A percentile compares a stretch with the other conserved stretches of the same genome.
phyloP scores from a whole-genome alignment of 1,284 basidiomycete species.

The Peniophora sp. region DNA sequence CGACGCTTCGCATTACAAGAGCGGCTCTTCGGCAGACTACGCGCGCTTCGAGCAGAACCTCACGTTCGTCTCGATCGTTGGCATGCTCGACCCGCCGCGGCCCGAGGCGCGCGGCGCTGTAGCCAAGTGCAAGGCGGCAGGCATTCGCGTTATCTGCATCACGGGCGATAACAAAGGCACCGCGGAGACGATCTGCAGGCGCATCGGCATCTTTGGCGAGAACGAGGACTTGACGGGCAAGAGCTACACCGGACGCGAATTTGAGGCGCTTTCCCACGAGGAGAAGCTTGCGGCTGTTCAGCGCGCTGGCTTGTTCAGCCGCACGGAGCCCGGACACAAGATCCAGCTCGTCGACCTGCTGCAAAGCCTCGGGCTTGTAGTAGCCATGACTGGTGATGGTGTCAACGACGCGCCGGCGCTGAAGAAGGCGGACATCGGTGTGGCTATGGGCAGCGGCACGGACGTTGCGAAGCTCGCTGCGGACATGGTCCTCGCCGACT shows the following conservation, averaged over 20 bases:
- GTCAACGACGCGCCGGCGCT: conserved; percentile 97
- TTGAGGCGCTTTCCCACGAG: conserved; percentile 74
- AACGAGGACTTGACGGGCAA: conserved; percentile 83
- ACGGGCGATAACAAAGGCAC: conserved; percentile 99
- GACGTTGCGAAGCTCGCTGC: conserved; percentile 98
- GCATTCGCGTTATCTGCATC: conserved; percentile 95
- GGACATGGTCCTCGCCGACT: conserved; percentile 91
- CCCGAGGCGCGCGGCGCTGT: conserved; percentile 89
- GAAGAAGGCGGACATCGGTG: conserved; percentile 96
- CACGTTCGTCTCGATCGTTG: conserved; percentile 91
- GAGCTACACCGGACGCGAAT: conserved; percentile 90
- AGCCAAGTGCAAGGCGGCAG: conserved; percentile 85
- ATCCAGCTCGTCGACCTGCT: conserved; percentile 90
- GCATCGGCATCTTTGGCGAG: conserved; percentile 88
- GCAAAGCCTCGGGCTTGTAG: conserved; percentile 88
- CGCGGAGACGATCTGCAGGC: conserved; percentile 93
- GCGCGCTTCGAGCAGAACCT: conserved; percentile 85
- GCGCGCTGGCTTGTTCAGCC: conserved; percentile 82
- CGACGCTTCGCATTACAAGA: conserved; percentile 74
- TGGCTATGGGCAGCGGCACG: conserved; percentile 98
- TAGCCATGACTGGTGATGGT: conserved; percentile 97
- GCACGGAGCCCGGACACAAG: conserved; percentile 96
- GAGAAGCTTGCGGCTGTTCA: conserved; percentile 85
- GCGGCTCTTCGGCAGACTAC: conserved; percentile 76
- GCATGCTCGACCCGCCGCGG: conserved; percentile 97